Conservation (phyloP, 2,329 filamentous ascomycete species). For the Colletotrichum sp. region DNA sequence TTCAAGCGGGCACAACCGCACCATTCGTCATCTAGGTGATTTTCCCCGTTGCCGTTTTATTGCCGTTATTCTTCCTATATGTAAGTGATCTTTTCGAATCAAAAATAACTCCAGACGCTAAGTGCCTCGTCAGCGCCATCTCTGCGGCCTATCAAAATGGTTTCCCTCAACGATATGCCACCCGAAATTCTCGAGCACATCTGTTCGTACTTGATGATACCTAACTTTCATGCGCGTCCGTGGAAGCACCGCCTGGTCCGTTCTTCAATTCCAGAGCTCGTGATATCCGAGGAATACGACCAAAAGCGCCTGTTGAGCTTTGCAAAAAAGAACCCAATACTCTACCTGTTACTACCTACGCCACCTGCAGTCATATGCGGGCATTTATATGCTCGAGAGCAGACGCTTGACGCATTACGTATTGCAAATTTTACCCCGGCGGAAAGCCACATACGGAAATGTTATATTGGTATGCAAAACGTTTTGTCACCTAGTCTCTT, state of each 20-base stretch:
- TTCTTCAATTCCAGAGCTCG: accelerated
- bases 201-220: not conserved
- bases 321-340: not conserved
- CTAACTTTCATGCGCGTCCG: accelerated
- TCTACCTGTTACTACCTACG: not conserved
- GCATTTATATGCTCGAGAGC: no score
- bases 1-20: accelerated
- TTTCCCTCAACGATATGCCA: not conserved
- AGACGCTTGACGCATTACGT: no score
- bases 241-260: not conserved
- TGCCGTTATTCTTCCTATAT: accelerated
- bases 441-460: no score
- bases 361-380: not conserved
- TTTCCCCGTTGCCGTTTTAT: accelerated
- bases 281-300: accelerated
- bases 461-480: no score
- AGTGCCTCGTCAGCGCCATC: accelerated
- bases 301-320: not conserved
- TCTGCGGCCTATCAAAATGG: not conserved
- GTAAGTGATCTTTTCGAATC: not conserved
- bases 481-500: no score
- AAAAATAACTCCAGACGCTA: not conserved
- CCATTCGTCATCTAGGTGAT: accelerated
- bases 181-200: not conserved
- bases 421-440: no score